A percentile compares a stretch with the other conserved stretches of the same genome.
These are phyloP conservation scores for Pseudogymnoascus sp. DNA, from an alignment of 2,329 filamentous ascomycete species.

Conservation along the genomic window DNA sequence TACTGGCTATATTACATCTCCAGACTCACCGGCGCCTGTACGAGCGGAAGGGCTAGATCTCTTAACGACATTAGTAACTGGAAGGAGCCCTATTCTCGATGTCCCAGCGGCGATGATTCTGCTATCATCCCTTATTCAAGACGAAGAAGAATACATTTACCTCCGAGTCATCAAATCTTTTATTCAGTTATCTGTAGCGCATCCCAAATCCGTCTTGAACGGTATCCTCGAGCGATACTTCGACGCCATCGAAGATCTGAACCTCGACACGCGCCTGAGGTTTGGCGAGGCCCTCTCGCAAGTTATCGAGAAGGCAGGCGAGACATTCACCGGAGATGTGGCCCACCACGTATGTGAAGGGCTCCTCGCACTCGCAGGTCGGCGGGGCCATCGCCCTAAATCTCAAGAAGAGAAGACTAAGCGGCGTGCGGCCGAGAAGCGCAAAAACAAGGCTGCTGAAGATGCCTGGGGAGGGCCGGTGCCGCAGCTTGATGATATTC, in stretches of 20 bases:
- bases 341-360: constrained; percentile 46
- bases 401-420: constrained; percentile 47
- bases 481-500: constrained; percentile 36
- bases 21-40: constrained; percentile 57
- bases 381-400: constrained; percentile 52
- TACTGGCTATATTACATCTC: constrained; percentile 52
- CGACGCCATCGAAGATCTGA: constrained; percentile 48
- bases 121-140: constrained; percentile 53
- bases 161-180: constrained; percentile 58
- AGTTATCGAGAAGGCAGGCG: constrained; percentile 51
- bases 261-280: constrained; percentile 55
- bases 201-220: constrained; percentile 51
- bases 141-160: constrained; percentile 64
- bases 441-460: constrained; percentile 42
- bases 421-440: constrained; percentile 39
- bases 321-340: constrained; percentile 45
- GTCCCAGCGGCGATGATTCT: constrained; percentile 56
- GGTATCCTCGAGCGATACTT: constrained; percentile 61
- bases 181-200: constrained; percentile 46
- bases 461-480: constrained; percentile 48
- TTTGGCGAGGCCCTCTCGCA: constrained; percentile 60
- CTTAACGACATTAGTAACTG: constrained; percentile 46
- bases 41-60: constrained; percentile 56
- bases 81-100: constrained; percentile 51
- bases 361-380: constrained; percentile 54